These are phyloP conservation scores for Pichia sp. DNA, from an alignment of 1,139 yeast genomes.

Conservation along the genomic window DNA sequence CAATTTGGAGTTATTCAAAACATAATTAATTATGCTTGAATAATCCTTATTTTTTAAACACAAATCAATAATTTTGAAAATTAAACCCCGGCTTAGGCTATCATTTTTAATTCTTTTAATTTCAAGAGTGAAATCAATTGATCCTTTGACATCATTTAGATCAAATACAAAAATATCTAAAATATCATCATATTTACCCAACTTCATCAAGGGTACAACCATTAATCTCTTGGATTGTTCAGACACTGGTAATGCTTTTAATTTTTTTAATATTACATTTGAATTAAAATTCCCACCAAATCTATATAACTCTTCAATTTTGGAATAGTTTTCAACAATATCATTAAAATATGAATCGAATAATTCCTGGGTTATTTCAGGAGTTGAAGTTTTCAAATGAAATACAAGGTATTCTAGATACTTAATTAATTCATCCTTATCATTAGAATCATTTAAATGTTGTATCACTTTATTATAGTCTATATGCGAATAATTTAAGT, in stretches of 20 bases:
- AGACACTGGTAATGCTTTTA: slow-evolving; percentile 11
- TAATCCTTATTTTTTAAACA: slow-evolving; percentile 15
- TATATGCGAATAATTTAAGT: slow-evolving; percentile 55
- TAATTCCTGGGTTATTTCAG: slow-evolving; percentile 46
- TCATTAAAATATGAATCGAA: slow-evolving; percentile 46
- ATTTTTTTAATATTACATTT: slow-evolving; percentile 26
- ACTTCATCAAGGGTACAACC: slow-evolving; percentile 51
- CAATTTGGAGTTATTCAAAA: slow-evolving; percentile 38
- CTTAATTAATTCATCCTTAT: slow-evolving; percentile 34
- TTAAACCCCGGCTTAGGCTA: slow-evolving; percentile 13
- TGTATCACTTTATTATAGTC: slow-evolving; percentile 50
- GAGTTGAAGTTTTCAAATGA: slow-evolving; percentile 37
- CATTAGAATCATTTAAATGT: slow-evolving; percentile 28
- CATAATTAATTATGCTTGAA: slow-evolving; percentile 12
- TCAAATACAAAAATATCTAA: slow-evolving; percentile 57
- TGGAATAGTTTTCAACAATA: slow-evolving; percentile 17
- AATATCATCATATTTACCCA: slow-evolving; percentile 61
- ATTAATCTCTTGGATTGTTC: slow-evolving; percentile 35
- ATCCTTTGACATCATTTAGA: slow-evolving; percentile 49
- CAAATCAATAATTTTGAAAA: slow-evolving; percentile 20
- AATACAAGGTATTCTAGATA: slow-evolving; percentile 61
- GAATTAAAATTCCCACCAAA: slow-evolving; percentile 30
- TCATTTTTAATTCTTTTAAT: slow-evolving; percentile 14
- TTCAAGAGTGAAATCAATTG: slow-evolving; percentile 50
- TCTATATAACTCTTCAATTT: slow-evolving; percentile 26